These are phyloP conservation scores for Metschnikowia arizonensis DNA, from an alignment of 805 yeast genomes.

Conservation along the genomic window DNA sequence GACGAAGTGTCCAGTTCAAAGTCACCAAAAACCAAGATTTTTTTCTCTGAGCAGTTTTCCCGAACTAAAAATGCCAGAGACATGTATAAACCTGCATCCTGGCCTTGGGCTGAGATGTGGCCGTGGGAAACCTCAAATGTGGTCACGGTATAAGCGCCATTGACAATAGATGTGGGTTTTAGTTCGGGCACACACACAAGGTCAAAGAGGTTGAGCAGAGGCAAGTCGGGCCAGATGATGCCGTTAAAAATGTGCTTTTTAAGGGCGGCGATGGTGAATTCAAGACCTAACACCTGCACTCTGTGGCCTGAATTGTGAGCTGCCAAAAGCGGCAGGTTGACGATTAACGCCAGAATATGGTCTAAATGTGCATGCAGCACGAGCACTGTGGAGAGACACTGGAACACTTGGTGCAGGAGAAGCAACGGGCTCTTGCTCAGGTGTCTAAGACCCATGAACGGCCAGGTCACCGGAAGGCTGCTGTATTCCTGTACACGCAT, in stretches of 20 bases:
- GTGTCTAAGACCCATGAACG: slow-evolving; percentile 21
- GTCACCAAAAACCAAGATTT: slow-evolving; percentile 74
- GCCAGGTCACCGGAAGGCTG: slow-evolving; percentile 20
- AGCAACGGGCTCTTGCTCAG: slow-evolving; percentile 4
- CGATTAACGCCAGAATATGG: slow-evolving; percentile 63
- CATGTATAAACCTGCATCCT: slow-evolving; percentile 25
- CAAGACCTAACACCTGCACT: slow-evolving; percentile 41
- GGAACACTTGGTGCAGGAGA: slow-evolving; percentile 21
- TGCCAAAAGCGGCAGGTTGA: slow-evolving; percentile 59
- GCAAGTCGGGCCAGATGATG: slow-evolving; percentile 73
- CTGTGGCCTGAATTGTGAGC: slow-evolving; percentile 15
- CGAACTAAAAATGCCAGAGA: slow-evolving; percentile 60
- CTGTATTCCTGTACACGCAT: slow-evolving; percentile 23
- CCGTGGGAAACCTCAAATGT: slow-evolving; percentile 38
- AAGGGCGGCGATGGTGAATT: slow-evolving; percentile 49
- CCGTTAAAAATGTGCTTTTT: slow-evolving; percentile 64
- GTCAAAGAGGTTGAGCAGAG: slow-evolving; percentile 26
- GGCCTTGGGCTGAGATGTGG: slow-evolving; percentile 11
- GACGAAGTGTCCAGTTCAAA: slow-evolving; percentile 65
- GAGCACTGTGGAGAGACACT: slow-evolving; percentile 29
- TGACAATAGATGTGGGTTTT: slow-evolving; percentile 14
- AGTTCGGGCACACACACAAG: slow-evolving; percentile 18
- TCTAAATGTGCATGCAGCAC: slow-evolving; percentile 85
- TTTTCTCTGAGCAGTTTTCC: slow-evolving; percentile 27
- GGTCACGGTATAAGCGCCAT: slow-evolving; percentile 21